Conservation (phyloP, 2,329 filamentous ascomycete species). For the Cordyceps fumosorosea region DNA sequence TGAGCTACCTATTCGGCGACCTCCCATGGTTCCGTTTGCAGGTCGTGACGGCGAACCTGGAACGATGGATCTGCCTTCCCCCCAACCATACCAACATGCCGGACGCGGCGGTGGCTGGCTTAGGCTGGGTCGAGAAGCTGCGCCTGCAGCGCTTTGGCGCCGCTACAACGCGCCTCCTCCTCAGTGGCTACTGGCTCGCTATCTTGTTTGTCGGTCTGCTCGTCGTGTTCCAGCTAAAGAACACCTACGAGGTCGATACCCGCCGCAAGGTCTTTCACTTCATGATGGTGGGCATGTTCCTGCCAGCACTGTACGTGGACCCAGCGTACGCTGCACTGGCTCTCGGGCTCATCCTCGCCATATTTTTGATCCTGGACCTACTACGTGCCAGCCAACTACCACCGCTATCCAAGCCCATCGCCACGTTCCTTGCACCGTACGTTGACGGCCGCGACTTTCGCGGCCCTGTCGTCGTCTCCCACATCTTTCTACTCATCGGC, state of each 20-base stretch:
- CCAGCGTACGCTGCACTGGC: slow-evolving; percentile 77
- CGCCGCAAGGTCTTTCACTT: slow-evolving; percentile 96
- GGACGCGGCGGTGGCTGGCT: slow-evolving; percentile 33
- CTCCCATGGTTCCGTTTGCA: slow-evolving; percentile 64
- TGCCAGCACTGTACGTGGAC: slow-evolving; percentile 81
- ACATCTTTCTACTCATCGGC: slow-evolving; percentile 91
- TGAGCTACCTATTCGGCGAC: slow-evolving; percentile 84
- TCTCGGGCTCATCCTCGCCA: slow-evolving; percentile 68
- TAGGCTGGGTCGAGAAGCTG: slow-evolving; percentile 59
- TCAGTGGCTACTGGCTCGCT: slow-evolving; percentile 65
- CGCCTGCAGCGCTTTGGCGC: slow-evolving; percentile 60
- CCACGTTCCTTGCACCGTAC: slow-evolving; percentile 83
- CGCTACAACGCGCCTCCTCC: slow-evolving; percentile 72
- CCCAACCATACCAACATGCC: slow-evolving; percentile 25
- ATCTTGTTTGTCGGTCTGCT: slow-evolving; percentile 67
- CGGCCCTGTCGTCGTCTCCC: slow-evolving; percentile 89
- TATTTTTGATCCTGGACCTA: slow-evolving; percentile 85
- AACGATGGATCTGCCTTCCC: slow-evolving; percentile 71
- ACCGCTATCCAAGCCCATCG: slow-evolving; percentile 78
- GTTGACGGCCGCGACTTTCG: slow-evolving; percentile 90
- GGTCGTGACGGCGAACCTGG: slow-evolving; percentile 61
- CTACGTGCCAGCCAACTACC: slow-evolving; percentile 87
- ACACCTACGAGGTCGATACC: slow-evolving; percentile 86
- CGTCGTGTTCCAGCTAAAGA: slow-evolving; percentile 67
- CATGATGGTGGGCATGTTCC: slow-evolving; percentile 94